Evolutionary conservation across 2,329 filamentous ascomycete species (phyloP), one percentile per base, ranked within the genome.

Genomic region (Monosporascus sp.): DNA sequence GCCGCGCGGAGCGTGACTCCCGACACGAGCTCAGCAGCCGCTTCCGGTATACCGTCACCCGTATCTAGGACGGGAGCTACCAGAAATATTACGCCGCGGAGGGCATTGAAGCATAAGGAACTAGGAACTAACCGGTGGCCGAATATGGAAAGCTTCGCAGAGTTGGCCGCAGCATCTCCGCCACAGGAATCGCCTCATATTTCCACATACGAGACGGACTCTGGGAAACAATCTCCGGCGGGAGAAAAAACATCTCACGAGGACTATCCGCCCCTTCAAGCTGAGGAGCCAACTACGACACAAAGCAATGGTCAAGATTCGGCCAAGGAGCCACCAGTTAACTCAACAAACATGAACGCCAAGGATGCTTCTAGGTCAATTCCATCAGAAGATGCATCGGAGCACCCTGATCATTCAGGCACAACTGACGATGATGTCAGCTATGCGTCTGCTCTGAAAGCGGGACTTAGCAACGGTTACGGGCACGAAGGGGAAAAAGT

Each of bases 371-470:
- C 17, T 26, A n/a, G 17, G 7, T 7, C n/a, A 17, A 27, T 14
- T 26, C 3, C 31, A 14, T 34, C 43, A 46, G 43, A 44, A 14
- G 48, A 56, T 9, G 49, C 24, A 19, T 48, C 55, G 20, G 48
- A 54, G 37, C 52, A 19, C 36, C 45, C 36, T 24, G 49, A 54
- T 48, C 52, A 47, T 31, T 46, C 51, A 5, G 48, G 45, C 26
- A 34, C 49, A 31, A 20, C 26, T 9, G 40, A 51, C 2, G 52
- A 52, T 9, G 52, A 48, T 4, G 31, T 27, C 9, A 58, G 53
- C 41, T 62, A 61, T 47, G 53, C 59, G 26, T 52, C 57, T 11
- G 59, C 52, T 20, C 46, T 61, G n/a, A 61, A 61, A 46, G 52
- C 55, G 17, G 52, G 54, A 37, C 43, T 55, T 16, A n/a, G 6